Base-by-base conservation (phyloP, 176 grass and related monocot species). In the Areca catechu region DNA sequence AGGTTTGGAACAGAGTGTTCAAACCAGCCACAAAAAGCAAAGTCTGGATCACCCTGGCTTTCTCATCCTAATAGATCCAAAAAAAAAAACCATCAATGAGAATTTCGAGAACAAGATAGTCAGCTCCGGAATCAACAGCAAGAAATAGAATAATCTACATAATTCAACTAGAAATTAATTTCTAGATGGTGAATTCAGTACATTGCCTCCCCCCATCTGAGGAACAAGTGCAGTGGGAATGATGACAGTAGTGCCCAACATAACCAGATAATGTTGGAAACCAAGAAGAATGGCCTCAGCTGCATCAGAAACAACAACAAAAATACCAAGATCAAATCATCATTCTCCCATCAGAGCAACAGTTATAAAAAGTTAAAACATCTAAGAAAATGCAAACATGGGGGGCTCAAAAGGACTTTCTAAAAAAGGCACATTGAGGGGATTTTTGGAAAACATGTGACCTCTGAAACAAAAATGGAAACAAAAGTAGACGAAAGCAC, bases 131-230 rank as follows among this genome's bases (percentile, higher is more conserved):
- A 57, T 58, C 3, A 58, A 70, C 28, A 4, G 19, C 55, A 50
- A 15, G 7, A 19, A 19, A 50, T 22, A 43, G 34, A 14, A 43
- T 0, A 43, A 43, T 43, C 10, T 43, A 14, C 34, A 43, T 43
- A 43, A 14, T 43, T 43, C 34, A 9, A 12, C 14, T 2, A 43
- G 3, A 43, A 3, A 10, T 43, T 12, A 2, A 43, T 43, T 3
- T 43, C 6, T 37, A 37, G 34, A 43, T 43, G 16, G 20, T 53
- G 48, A 16, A 73, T 56, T 18, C 6, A 66, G 48, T 63, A 98
- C 94, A 86, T 98, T 98, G 70, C 86, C 89, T 70, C 94, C 94
- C 23, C 94, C 94, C 94, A 98, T 98, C 58, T 98, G 94, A 15
- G 94, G 94, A 77, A 98, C 94, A 17, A 98, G 84, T 73, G 94